Percentiles rank a stretch among this genome's conserved stretches.
Conservation (phyloP, 768 basidiomycete species). For the Amanita thiersii region DNA sequence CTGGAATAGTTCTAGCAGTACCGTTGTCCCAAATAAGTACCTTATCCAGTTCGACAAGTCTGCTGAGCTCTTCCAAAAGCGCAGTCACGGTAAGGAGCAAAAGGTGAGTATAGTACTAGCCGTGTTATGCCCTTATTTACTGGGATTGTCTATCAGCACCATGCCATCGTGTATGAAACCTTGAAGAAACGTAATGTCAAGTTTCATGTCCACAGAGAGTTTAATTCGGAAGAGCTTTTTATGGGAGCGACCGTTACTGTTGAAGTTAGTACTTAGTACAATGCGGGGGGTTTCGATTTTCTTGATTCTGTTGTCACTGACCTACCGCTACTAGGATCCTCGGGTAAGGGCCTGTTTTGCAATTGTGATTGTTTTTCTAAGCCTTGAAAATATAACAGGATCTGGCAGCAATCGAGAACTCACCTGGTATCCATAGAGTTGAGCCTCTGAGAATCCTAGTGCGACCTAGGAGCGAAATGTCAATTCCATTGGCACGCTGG, state of each 20-base stretch:
- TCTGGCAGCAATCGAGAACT: conserved; percentile 30
- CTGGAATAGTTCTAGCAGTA: conserved; percentile 26
- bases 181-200: conserved; percentile 35
- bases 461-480: conserved; percentile 37
- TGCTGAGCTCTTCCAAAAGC: too few relatives aligned
- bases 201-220: conserved; percentile 44
- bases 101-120: conserved; percentile 14
- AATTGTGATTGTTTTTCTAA: conserved; percentile 11
- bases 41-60: conserved; percentile 49
- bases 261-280: conserved; percentile 27
- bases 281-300: too few relatives aligned
- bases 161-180: conserved; percentile 39
- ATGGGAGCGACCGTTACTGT: conserved; percentile 50
- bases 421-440: conserved; percentile 46
- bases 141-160: conserved; percentile 26
- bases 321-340: conserved; percentile 32
- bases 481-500: conserved; percentile 31
- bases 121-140: conserved; percentile 17
- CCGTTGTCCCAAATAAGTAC: conserved; percentile 39
- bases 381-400: conserved; percentile 36
- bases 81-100: too few relatives aligned
- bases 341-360: conserved; percentile 26
- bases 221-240: conserved; percentile 44
- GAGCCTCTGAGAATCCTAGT: conserved; percentile 41
- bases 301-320: conserved; percentile 12